These are phyloP conservation scores for Coccomyxa sp. DNA, from an alignment of 139 green algal species.

Conservation along the genomic window DNA sequence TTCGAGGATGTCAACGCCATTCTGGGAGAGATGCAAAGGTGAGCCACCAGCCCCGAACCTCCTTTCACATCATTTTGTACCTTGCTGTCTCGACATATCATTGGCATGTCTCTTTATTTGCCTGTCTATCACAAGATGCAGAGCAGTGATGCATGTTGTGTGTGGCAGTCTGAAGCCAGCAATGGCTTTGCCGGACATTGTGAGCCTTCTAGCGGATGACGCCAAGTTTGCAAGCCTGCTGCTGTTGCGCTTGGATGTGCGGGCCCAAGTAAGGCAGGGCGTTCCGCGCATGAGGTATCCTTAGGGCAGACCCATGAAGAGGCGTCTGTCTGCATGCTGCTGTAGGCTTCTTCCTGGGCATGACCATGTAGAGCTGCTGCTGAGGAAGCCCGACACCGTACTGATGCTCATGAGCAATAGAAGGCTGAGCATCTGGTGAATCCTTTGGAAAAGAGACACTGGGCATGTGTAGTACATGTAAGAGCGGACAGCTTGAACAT, in stretches of 20 bases:
- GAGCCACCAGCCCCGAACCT: too few species aligned
- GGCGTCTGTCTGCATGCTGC: neutral
- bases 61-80: too few species aligned
- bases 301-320: neutral
- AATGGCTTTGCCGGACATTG: neutral
- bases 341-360: neutral
- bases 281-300: neutral
- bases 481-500: too few species aligned
- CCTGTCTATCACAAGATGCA: too few species aligned
- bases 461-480: too few species aligned
- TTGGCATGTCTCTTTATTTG: too few species aligned
- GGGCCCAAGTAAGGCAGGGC: neutral
- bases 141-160: neutral
- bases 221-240: neutral
- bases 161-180: neutral
- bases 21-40: neutral
- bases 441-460: too few species aligned
- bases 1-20: neutral
- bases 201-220: neutral
- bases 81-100: too few species aligned
- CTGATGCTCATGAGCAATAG: neutral
- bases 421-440: neutral
- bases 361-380: neutral
- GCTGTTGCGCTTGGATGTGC: neutral
- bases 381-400: neutral